These are phyloP conservation scores for Botrytis paeoniae DNA, from an alignment of 2,329 filamentous ascomycete genomes.

Conservation along the genomic window DNA sequence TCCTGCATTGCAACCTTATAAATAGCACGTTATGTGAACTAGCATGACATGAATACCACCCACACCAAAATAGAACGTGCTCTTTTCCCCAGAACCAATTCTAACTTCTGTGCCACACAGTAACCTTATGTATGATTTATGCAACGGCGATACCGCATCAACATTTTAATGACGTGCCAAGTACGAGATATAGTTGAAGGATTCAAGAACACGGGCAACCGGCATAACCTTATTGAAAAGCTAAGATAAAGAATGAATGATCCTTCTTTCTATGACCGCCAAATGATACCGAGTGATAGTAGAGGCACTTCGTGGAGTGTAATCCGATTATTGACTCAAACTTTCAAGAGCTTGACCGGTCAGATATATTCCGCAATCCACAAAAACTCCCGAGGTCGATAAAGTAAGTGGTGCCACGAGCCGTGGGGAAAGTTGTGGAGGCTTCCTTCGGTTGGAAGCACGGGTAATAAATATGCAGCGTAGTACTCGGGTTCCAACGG, in stretches of 20 bases:
- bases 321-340: background rate
- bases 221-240: background rate
- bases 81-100: background rate
- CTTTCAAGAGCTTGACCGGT: background rate
- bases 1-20: background rate
- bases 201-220: background rate
- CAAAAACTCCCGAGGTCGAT: background rate
- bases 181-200: background rate
- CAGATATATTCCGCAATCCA: background rate
- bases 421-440: background rate
- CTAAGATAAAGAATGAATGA: background rate
- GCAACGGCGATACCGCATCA: background rate
- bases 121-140: background rate
- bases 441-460: background rate
- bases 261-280: background rate
- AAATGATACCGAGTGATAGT: background rate
- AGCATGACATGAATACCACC: background rate
- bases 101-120: background rate
- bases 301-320: background rate
- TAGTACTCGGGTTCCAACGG: background rate
- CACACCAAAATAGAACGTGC: background rate
- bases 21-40: background rate
- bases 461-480: background rate
- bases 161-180: background rate
- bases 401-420: background rate